Evolutionary conservation across 2,329 filamentous ascomycete species (phyloP), one percentile per base, ranked within the genome.

Genomic region (Bipolaris cookei): DNA sequence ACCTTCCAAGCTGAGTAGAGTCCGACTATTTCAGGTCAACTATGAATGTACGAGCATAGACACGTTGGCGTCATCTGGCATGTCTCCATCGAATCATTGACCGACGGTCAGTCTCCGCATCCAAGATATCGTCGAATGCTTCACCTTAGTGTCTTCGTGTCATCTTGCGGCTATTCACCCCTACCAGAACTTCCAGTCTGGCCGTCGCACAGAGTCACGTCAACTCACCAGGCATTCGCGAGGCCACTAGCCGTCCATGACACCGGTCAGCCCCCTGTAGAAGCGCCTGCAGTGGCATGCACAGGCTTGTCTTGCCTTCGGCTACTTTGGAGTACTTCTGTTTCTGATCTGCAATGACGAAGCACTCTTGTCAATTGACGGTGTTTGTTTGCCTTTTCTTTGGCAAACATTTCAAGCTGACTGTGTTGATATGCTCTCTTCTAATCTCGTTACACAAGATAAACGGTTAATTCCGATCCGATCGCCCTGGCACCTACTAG

Each of bases 391-490:
- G 39, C 23, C n/a, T 41, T 32, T n/a, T 45, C n/a, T 30, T 45
- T 20, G 21, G 13, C 6, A 10, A 46, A 14, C 6, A 5, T 6
- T 35, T 13, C 23, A 32, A 21, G 23, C 10, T 28, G 13, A 21
- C 38, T 7, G 6, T 41, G 38, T 41, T 23, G 18, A 14, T 6
- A 35, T 25, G 25, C 37, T 35, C 20, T 13, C 13, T 11, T 25
- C 11, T 52, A 49, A 35, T 11, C 30, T 47, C 23, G 54, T 47
- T 47, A 52, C 54, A 56, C 54, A 44, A 39, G 32, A 57, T 54
- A 43, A 23, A 49, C 45, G 44, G 50, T 44, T 48, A 38, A 32
- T 20, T 30, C 44, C 34, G 25, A 42, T 43, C 51, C 43, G 37
- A 60, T 60, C 46, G 43, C 48, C 37, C n/a, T 32, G 37, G 39